Conservation (phyloP, 805 yeast genomes). For the Myxozyma neotropica region DNA sequence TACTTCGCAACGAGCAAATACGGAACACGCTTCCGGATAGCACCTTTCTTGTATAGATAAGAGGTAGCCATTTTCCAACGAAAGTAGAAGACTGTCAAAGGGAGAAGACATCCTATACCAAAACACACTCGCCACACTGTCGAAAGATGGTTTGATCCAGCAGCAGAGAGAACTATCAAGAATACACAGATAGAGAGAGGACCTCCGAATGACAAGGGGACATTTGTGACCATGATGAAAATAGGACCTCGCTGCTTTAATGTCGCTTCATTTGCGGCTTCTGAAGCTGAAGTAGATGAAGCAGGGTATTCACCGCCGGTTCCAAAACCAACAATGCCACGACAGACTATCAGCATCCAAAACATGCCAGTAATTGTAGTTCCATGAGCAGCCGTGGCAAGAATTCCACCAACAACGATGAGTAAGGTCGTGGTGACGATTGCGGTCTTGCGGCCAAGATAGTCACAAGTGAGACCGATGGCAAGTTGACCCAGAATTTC, state of each 20-base stretch:
- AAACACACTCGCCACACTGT: conserved; percentile 67
- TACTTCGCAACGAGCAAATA: conserved; percentile 62
- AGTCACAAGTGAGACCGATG: conserved; percentile 50
- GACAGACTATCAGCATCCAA: conserved; percentile 72
- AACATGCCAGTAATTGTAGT: conserved; percentile 60
- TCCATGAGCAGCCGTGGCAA: conserved; percentile 76
- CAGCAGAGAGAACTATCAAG: conserved; percentile 65
- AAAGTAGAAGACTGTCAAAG: conserved; percentile 70
- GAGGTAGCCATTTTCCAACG: conserved; percentile 70
- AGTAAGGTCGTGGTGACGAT: conserved; percentile 63
- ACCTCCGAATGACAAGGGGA: conserved; percentile 75
- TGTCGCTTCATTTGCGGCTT: conserved; percentile 69
- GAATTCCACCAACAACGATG: conserved; percentile 62
- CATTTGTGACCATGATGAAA: conserved; percentile 67
- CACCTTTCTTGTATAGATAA: conserved; percentile 62
- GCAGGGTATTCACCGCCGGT: conserved; percentile 79
- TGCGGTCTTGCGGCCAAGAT: conserved; percentile 48
- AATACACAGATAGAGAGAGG: conserved; percentile 73
- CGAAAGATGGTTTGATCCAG: conserved; percentile 44
- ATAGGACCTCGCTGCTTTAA: conserved; percentile 62
- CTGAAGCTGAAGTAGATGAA: conserved; percentile 67
- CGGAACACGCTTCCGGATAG: conserved; percentile 60
- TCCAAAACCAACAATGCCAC: conserved; percentile 79
- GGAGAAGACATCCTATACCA: conserved; percentile 70
- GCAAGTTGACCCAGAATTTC: conserved; percentile 71